Conservation (phyloP, 257 asterid species). For the Nicotiana knightiana region DNA sequence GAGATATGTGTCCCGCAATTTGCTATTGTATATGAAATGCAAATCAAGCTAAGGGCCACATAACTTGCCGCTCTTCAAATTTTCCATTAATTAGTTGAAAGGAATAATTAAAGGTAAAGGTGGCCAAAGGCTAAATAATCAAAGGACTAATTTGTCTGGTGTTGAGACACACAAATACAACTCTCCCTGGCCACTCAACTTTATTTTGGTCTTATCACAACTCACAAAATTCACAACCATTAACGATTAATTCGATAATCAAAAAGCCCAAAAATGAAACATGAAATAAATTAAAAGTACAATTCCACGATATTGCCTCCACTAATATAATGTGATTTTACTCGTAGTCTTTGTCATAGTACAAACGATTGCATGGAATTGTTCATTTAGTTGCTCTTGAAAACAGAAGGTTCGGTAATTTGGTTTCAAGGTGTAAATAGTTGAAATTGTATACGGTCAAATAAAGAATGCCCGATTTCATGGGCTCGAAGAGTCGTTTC, state of each 20-base stretch:
- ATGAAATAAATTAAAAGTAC: background rate
- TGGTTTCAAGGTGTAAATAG: background rate
- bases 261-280: background rate
- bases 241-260: background rate
- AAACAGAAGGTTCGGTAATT: background rate
- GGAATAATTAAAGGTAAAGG: background rate
- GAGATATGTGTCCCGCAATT: background rate
- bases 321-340: no score
- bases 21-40: background rate
- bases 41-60: background rate
- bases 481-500: no score
- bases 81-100: background rate
- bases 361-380: background rate
- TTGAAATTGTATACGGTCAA: no score
- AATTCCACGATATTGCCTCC: background rate
- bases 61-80: background rate
- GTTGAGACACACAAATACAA: background rate
- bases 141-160: background rate
- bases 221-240: background rate
- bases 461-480: no score
- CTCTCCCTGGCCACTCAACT: background rate
- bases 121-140: background rate
- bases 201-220: background rate
- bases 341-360: background rate
- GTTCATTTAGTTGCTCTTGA: background rate